Conservation (phyloP, 2,329 filamentous ascomycete genomes). For the Aspergillus pseudoviridinutans region DNA sequence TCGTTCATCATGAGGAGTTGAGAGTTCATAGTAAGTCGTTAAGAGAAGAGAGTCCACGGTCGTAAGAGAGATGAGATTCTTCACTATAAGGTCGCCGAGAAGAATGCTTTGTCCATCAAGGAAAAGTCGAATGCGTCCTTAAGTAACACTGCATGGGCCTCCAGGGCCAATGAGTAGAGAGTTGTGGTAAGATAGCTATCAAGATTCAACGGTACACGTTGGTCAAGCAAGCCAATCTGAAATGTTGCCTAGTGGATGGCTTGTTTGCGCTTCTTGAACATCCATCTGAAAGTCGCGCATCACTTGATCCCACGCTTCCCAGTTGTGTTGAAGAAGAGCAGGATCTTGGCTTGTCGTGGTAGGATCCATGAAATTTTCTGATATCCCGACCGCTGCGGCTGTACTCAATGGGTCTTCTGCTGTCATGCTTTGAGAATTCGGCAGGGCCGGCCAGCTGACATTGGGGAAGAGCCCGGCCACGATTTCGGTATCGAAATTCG, state of each 20-base stretch:
- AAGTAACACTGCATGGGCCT: not conserved
- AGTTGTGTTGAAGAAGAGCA: slow-evolving; percentile 20
- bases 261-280: slow-evolving; percentile 23
- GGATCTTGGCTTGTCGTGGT: slow-evolving; percentile 12
- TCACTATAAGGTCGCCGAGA: not conserved
- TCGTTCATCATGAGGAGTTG: slow-evolving; percentile 6
- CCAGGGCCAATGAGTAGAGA: not conserved
- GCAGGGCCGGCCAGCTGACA: slow-evolving; percentile 21
- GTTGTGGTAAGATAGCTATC: not conserved
- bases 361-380: slow-evolving; percentile 8
- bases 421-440: slow-evolving; percentile 9
- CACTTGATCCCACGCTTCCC: slow-evolving; percentile 37
- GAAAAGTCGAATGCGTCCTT: not conserved
- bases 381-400: slow-evolving; percentile 7
- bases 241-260: slow-evolving; percentile 17
- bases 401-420: slow-evolving; percentile 6
- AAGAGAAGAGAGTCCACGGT: not conserved
- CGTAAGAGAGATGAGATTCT: not conserved
- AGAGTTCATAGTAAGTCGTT: not conserved
- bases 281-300: slow-evolving; percentile 38
- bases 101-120: not conserved
- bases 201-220: not conserved
- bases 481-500: slow-evolving; percentile 23
- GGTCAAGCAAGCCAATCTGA: slow-evolving; percentile 29
- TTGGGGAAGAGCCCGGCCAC: slow-evolving; percentile 29